Conservation (phyloP, 257 asterid species). For the Primulina huaijiensis region DNA sequence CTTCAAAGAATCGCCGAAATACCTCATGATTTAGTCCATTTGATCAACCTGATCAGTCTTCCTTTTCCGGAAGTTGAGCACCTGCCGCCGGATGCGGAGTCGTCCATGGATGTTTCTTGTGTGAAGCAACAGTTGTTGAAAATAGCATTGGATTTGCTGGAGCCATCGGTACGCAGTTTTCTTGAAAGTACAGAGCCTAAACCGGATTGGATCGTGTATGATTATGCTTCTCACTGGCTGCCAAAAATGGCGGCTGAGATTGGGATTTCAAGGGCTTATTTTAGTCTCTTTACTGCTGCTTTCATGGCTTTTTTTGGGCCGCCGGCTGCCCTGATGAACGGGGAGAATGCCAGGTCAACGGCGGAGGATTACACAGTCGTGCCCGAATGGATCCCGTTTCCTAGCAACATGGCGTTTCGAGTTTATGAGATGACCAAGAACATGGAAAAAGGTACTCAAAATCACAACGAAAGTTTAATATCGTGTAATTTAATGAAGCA, state of each 20-base stretch:
- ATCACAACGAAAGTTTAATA: background rate
- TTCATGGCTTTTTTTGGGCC: constrained; percentile 66
- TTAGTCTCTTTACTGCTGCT: constrained; percentile 77
- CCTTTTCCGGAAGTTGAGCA: constrained; percentile 49
- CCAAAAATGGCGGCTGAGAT: constrained; percentile 43
- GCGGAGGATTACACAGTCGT: constrained; percentile 57
- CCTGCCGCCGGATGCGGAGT: constrained; percentile 63
- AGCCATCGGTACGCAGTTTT: constrained; percentile 42
- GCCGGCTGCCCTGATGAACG: constrained; percentile 39
- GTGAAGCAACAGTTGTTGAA: constrained; percentile 63
- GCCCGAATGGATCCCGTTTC: constrained; percentile 72
- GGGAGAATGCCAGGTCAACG: constrained; percentile 29
- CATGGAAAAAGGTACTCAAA: constrained; percentile 46
- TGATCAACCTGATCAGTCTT: constrained; percentile 42
- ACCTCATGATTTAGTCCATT: constrained; percentile 44
- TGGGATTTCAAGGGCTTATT: constrained; percentile 44
- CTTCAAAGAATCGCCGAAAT: constrained; percentile 46
- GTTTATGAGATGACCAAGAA: constrained; percentile 58
- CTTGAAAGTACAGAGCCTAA: constrained; percentile 49
- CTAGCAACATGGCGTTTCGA: constrained; percentile 42
- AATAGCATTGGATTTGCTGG: constrained; percentile 65
- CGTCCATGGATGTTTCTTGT: constrained; percentile 83
- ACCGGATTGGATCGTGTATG: constrained; percentile 78
- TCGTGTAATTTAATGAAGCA: background rate
- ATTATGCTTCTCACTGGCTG: constrained; percentile 82